phyloP scores from a whole-genome alignment of 441 rosid genomes.

The Eutrema salsugineum region DNA sequence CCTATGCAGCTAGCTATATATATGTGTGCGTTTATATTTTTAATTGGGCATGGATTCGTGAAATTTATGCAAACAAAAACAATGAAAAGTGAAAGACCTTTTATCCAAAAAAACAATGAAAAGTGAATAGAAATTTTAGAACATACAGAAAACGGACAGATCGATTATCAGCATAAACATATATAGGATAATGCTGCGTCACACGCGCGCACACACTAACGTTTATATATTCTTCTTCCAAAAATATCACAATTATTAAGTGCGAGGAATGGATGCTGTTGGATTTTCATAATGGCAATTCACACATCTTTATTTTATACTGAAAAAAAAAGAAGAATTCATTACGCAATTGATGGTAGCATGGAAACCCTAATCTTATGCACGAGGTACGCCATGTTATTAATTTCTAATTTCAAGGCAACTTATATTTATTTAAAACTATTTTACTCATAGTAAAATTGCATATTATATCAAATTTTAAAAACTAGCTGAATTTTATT shows the following conservation, averaged over 20 bases:
- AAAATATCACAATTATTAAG: slow-evolving; percentile 13
- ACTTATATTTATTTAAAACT: not conserved
- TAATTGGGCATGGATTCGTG: not conserved
- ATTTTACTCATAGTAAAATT: not conserved
- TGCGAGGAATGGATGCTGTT: slow-evolving; percentile 24
- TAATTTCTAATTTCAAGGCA: slow-evolving; percentile 16
- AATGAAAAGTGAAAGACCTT: not conserved
- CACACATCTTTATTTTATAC: not conserved
- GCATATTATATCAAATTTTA: not conserved
- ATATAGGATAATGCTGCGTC: not conserved
- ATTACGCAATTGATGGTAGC: slow-evolving; percentile 29
- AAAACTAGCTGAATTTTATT: not conserved
- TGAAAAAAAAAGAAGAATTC: slow-evolving; percentile 4
- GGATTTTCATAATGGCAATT: slow-evolving; percentile 12
- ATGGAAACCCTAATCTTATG: slow-evolving; percentile 32
- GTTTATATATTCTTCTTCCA: not conserved
- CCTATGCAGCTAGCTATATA: not conserved
- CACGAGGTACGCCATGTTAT: slow-evolving; percentile 35
- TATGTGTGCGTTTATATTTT: not conserved
- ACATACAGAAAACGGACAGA: not conserved
- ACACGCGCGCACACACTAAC: not conserved
- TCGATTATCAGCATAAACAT: not conserved
- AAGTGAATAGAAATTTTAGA: not conserved
- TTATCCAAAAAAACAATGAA: not conserved
- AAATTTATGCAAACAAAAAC: not conserved